Evolutionary conservation across 352 stramenopile species (phyloP), one percentile per base, ranked within the genome.

Genomic region (Phytophthora quininea): DNA sequence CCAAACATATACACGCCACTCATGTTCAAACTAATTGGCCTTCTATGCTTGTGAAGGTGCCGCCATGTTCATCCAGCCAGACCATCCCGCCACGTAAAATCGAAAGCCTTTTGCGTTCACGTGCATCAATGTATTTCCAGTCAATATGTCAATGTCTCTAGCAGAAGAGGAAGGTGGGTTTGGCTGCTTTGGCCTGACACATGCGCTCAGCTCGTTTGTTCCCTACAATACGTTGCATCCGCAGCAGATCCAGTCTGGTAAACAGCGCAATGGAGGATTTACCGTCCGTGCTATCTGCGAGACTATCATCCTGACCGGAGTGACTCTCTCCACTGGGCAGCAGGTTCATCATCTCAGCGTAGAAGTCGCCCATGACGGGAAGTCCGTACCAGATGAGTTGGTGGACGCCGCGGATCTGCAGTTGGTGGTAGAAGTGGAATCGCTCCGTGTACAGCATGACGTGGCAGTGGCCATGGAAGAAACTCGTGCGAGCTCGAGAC

Each of bases 341-440:
- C 74, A 90, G 84, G 64, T 95, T 95, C 70, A 95, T 74, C 74
- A 92, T 81, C 70, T 95, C 84, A 0, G 84, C 40, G 59, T 95
- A 95, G 54, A 93, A 95, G 50, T 84, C 76, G 9, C 77, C 77
- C 53, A 92, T 84, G 9, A 76, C 69, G 2, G 86, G 86, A 48
- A 86, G 68, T 0, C 77, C 82, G 59, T 95, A 95, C 79, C 81
- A 95, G 55, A 95, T 81, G 40, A 95, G 67, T 62, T 95, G 86
- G 40, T 83, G 80, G 27, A 93, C 79, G 4, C 86, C 86, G n/a
- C 86, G 84, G 12, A 95, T 79, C 37, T 87, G 77, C 66, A 92
- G 91, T 66, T 95, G 82, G 57, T 95, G 84, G 71, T 95, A 95
- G 49, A 95, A 95, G 64, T 95, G 86, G 69, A 92, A 95, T 8